These are phyloP conservation scores for Elongisporangium prolatum DNA, from an alignment of 352 stramenopile genomes.

Conservation along the genomic window DNA sequence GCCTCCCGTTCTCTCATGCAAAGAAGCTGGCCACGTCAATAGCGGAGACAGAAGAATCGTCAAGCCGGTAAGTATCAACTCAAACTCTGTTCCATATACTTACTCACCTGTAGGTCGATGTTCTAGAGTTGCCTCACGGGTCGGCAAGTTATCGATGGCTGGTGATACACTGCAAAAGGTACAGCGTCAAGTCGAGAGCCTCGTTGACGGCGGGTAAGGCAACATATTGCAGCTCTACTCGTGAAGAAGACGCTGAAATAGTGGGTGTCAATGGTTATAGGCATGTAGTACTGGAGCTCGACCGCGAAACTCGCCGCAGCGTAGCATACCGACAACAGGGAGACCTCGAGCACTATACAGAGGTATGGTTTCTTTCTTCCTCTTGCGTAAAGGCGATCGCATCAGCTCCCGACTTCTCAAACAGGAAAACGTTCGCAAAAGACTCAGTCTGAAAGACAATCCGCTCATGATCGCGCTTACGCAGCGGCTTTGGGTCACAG, in stretches of 20 bases:
- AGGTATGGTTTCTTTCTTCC: no score
- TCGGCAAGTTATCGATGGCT: conserved; percentile 36
- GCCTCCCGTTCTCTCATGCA: conserved; percentile 3
- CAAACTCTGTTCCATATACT: neutral
- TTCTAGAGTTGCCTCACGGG: conserved; percentile 16
- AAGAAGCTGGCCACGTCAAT: neutral
- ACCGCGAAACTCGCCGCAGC: conserved; percentile 6
- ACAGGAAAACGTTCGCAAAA: conserved; percentile 68
- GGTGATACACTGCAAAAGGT: conserved; percentile 28
- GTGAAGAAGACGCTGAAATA: neutral
- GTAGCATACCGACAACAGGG: conserved; percentile 66
- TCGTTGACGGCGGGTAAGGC: conserved; percentile 50
- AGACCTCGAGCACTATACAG: conserved; percentile 69
- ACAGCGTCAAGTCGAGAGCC: conserved; percentile 53
- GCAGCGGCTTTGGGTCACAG: conserved; percentile 63
- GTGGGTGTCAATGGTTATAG: conserved; percentile 14
- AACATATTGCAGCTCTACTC: neutral
- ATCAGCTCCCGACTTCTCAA: neutral
- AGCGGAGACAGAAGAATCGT: neutral
- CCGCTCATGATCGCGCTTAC: conserved; percentile 66
- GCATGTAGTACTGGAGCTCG: conserved; percentile 49
- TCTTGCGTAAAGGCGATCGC: no score
- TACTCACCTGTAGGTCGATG: neutral
- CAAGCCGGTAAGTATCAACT: neutral
- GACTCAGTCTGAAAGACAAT: conserved; percentile 48